phyloP scores from a whole-genome alignment of 1,139 yeast genomes.

The Diutina ranongensis region DNA sequence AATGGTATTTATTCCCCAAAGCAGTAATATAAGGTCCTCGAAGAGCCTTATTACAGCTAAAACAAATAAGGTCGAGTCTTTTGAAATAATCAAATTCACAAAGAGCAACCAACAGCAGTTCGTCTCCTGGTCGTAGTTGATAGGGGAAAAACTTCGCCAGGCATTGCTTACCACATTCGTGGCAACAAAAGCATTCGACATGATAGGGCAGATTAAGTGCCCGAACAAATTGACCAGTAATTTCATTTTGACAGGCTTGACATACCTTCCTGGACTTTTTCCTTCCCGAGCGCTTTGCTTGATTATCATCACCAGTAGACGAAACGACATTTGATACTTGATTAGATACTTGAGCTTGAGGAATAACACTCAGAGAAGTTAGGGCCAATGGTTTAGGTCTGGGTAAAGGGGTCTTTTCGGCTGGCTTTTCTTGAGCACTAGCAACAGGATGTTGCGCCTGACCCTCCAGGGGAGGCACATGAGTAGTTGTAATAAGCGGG shows the following conservation, averaged over 20 bases:
- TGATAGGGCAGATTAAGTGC: constrained; percentile 77
- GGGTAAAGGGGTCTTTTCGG: too few species aligned
- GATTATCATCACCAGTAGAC: not conserved
- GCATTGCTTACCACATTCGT: constrained; percentile 70
- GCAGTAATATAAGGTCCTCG: constrained; percentile 94
- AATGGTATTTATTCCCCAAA: constrained; percentile 81
- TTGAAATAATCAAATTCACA: constrained; percentile 92
- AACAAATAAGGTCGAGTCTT: constrained; percentile 72
- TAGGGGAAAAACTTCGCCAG: constrained; percentile 62
- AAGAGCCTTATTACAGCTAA: constrained; percentile 72
- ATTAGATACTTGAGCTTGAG: not conserved
- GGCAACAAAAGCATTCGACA: constrained; percentile 77
- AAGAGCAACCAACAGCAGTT: constrained; percentile 49
- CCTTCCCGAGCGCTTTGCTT: not conserved
- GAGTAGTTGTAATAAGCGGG: not conserved
- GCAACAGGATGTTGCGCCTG: not conserved
- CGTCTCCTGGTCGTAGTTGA: constrained; percentile 22
- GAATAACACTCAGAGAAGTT: not conserved
- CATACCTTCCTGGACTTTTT: constrained; percentile 31
- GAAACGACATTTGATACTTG: too few species aligned
- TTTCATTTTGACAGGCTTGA: constrained; percentile 50
- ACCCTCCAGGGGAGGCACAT: not conserved
- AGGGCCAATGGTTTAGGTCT: not conserved
- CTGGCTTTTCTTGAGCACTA: too few species aligned
- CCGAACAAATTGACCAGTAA: constrained; percentile 74